A percentile compares a stretch with the other conserved stretches of the same genome.
Evolutionary conservation across 2,329 filamentous ascomycete genomes (phyloP).

Genomic region (Fusarium liriodendri): DNA sequence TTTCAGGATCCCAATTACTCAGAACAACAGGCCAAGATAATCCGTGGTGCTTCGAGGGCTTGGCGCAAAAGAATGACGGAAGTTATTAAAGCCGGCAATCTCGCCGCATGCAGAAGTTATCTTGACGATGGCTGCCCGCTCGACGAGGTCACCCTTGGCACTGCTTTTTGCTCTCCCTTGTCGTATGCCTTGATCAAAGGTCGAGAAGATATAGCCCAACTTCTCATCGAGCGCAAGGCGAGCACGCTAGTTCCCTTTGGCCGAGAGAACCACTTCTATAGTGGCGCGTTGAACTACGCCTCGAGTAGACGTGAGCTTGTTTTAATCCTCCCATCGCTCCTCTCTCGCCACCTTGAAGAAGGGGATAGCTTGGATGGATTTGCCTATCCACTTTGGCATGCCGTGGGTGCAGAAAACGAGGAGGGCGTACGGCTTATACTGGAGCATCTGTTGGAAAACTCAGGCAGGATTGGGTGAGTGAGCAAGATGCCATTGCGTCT

Average conservation of each 20-base stretch:
- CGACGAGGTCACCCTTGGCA: neutral
- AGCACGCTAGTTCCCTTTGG: neutral
- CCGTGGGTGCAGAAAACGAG: neutral
- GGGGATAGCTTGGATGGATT: neutral
- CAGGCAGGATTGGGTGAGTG: neutral
- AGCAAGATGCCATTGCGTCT: neutral
- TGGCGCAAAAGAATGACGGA: neutral
- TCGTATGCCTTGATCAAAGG: neutral
- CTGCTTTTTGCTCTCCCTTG: neutral
- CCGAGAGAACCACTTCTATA: too few species aligned
- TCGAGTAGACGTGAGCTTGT: neutral
- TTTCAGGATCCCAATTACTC: neutral
- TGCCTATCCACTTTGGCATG: neutral
- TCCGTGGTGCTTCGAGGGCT: neutral
- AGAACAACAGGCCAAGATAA: neutral
- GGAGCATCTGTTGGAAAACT: neutral
- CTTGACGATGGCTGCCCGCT: neutral
- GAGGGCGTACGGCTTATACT: neutral
- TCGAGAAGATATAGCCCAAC: neutral
- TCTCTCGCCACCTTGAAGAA: neutral
- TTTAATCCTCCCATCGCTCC: neutral
- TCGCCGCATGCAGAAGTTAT: neutral
- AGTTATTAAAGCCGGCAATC: neutral
- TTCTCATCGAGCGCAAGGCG: neutral
- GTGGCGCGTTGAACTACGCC: neutral